These are phyloP conservation scores for Pycnococcus provasolii DNA, from an alignment of 139 green algal genomes.

Conservation along the genomic window DNA sequence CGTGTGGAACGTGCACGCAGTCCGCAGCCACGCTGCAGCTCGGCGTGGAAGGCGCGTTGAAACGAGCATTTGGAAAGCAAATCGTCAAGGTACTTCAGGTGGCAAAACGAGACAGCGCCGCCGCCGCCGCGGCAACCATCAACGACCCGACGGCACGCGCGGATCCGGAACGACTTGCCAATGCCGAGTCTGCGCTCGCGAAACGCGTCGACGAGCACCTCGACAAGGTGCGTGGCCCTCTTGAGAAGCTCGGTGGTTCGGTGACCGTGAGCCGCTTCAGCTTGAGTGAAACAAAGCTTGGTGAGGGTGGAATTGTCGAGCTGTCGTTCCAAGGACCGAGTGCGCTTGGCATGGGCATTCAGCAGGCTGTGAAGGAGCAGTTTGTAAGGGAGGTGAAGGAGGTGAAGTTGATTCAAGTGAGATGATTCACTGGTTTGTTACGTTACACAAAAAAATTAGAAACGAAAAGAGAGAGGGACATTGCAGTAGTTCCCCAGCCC, in stretches of 20 bases:
- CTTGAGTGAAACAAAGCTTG: background rate
- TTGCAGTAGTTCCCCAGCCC: no score
- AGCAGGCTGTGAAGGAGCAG: constrained; percentile 56
- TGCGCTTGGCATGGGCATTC: constrained; percentile 34
- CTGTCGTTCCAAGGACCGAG: constrained; percentile 34
- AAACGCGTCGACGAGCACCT: constrained; percentile 58
- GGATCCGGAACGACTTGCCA: background rate
- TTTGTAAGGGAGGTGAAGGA: constrained; percentile 15
- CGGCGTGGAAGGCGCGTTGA: constrained; percentile 64
- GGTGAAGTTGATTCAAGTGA: no score
- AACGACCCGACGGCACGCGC: background rate
- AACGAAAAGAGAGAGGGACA: no score
- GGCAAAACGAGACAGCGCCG: constrained; percentile 29
- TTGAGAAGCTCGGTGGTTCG: constrained; percentile 57
- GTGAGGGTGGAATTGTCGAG: constrained; percentile 37
- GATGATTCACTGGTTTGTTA: no score
- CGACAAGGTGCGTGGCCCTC: constrained; percentile 66
- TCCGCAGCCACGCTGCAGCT: constrained; percentile 80
- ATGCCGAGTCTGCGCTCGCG: background rate
- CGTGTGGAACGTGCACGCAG: constrained; percentile 72
- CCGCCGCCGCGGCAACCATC: constrained; percentile 32
- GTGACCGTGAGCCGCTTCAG: constrained; percentile 48
- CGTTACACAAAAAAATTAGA: no score
- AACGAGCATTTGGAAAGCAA: constrained; percentile 8
- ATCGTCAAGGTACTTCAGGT: constrained; percentile 44